phyloP scores from a whole-genome alignment of 352 stramenopile species.

The Phytopythium oedochilum region DNA sequence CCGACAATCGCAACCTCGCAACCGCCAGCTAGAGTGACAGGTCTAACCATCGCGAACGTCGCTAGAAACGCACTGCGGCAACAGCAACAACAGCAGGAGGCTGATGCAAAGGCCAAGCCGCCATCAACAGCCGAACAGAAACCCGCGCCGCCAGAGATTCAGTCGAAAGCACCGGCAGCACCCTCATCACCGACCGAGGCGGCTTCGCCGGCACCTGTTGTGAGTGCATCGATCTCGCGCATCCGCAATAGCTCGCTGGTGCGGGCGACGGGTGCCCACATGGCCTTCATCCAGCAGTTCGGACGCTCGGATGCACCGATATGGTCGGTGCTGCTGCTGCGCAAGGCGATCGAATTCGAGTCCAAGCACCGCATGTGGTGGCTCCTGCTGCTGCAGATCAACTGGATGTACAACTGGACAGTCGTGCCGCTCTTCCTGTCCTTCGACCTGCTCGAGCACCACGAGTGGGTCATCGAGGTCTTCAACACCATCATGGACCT shows the following conservation, averaged over 20 bases:
- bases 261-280: background rate
- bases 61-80: background rate
- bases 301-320: conserved; percentile 6
- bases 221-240: background rate
- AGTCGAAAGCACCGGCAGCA: background rate
- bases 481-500: conserved; percentile 38
- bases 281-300: background rate
- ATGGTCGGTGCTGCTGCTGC: conserved; percentile 29
- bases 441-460: conserved; percentile 27
- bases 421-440: conserved; percentile 35
- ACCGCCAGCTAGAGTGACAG: background rate
- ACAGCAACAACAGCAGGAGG: background rate
- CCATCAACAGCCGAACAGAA: background rate
- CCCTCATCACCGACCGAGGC: background rate
- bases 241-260: conserved; percentile 3
- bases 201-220: too few relatives aligned
- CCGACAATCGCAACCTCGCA: background rate
- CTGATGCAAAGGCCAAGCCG: background rate
- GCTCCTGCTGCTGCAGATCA: conserved; percentile 34
- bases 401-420: conserved; percentile 55
- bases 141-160: background rate
- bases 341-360: conserved; percentile 35
- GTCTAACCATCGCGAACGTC: background rate
- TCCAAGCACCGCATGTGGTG: conserved; percentile 39
- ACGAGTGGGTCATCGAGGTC: conserved; percentile 22